Conservation (phyloP, 2,329 filamentous ascomycete species). For the Neonectria hederae region DNA sequence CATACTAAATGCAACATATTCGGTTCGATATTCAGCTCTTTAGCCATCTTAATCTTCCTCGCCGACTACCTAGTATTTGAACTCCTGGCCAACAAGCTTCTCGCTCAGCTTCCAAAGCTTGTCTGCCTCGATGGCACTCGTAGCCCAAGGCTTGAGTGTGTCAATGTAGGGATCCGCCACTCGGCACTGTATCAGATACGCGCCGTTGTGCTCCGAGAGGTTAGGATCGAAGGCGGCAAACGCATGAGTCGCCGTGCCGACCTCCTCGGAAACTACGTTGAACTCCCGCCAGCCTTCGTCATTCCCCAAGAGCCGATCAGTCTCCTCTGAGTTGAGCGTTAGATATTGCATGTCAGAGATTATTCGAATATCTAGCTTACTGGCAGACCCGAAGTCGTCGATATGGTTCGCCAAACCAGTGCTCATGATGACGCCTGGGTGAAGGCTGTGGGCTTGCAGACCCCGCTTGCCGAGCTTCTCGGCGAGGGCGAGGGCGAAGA, state of each 20-base stretch:
- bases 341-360: not conserved
- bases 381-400: slow-evolving; percentile 22
- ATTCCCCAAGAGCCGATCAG: slow-evolving; percentile 38
- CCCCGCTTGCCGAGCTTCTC: slow-evolving; percentile 45
- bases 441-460: slow-evolving; percentile 46
- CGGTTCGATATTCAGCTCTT: too few species aligned
- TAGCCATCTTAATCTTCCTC: too few species aligned
- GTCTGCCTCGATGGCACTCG: slow-evolving; percentile 49
- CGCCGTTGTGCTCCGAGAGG: slow-evolving; percentile 46
- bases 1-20: not conserved
- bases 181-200: slow-evolving; percentile 47
- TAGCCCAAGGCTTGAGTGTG: slow-evolving; percentile 44
- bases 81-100: slow-evolving; percentile 54
- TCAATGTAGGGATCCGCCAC: slow-evolving; percentile 45
- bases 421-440: slow-evolving; percentile 45
- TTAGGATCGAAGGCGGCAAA: slow-evolving; percentile 51
- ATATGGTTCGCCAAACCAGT: slow-evolving; percentile 39
- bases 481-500: slow-evolving; percentile 45
- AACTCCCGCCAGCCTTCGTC: slow-evolving; percentile 34
- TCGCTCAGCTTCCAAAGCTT: slow-evolving; percentile 58
- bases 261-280: slow-evolving; percentile 35
- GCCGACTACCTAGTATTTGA: slow-evolving; percentile 40
- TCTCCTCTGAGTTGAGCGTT: slow-evolving; percentile 5
- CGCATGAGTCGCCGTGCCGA: slow-evolving; percentile 48
- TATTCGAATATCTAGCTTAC: slow-evolving; percentile 13